Base-by-base conservation (phyloP, 2,329 filamentous ascomycete genomes). In the Arthrobotrys iridis region DNA sequence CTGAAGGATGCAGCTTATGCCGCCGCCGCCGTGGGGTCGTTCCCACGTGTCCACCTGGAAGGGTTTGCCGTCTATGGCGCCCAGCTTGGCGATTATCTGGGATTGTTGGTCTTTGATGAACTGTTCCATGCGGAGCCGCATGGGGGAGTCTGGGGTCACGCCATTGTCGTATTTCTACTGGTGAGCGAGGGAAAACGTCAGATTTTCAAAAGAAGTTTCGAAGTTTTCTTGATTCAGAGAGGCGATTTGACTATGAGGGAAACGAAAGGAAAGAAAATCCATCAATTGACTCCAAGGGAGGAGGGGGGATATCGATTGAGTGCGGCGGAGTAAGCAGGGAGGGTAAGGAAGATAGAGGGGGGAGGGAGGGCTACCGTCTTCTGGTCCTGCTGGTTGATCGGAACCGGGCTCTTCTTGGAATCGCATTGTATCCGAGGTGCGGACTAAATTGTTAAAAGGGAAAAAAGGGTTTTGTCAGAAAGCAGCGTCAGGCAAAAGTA, bases 111-210 rank as follows among this genome's bases (percentile, higher is more conserved):
- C 88, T 82, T 95, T 95, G 83, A 98, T 96, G 82, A 98, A 91
- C 80, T 92, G 89, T 83, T 99, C 95, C 95, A 99, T 98, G 77
- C 94, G 92, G 70, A 99, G 87, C 65, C 95, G 93, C 94, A 99
- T 98, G 1, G 95, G 93, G 11, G 94, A 97, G 79, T 89, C 85
- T 68, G 89, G 87, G 52, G 86, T 90, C 57, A 98, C 87, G 77
- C 89, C 88, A 67, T 88, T 87, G 82, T 95, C 91, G 77, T 91
- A 89, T 83, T 95, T 97, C 78, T 88, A 76, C 64, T 71, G 20
- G 46, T 43, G 62, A 46, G 46, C 52, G 58, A 40, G 35, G 10
- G 10, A 55, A 67, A 55, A 8, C 10, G 10, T 8, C 48, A 83
- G 40, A n/a, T 40, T 20, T 40, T 22, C 10, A 22, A 30, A 46